Evolutionary conservation across 768 basidiomycete genomes (phyloP).

Genomic region (Favolaschia claudopus): DNA sequence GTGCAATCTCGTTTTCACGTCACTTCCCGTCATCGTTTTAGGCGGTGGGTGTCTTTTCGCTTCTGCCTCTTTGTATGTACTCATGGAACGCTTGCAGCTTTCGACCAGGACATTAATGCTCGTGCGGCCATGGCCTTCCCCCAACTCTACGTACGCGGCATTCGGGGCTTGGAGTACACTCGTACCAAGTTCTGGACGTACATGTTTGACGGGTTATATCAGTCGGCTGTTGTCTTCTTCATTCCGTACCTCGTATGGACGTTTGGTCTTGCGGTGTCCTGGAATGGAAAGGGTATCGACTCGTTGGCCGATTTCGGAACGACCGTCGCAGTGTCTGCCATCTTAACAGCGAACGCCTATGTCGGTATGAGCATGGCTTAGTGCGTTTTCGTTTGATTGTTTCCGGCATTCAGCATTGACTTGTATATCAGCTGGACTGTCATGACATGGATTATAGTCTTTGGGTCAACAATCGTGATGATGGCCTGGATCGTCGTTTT

Average conservation of each 20-base stretch:
- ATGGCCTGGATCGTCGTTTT: constrained; percentile 89
- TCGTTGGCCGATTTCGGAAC: constrained; percentile 91
- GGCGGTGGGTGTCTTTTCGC: constrained; percentile 64
- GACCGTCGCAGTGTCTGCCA: constrained; percentile 86
- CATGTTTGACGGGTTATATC: constrained; percentile 94
- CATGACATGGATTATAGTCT: constrained; percentile 83
- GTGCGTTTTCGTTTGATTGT: constrained; percentile 58
- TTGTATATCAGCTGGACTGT: constrained; percentile 71
- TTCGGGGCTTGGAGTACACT: constrained; percentile 93
- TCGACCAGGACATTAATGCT: constrained; percentile 95
- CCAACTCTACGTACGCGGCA: constrained; percentile 94
- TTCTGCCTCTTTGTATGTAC: constrained; percentile 5
- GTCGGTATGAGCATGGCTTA: constrained; percentile 91
- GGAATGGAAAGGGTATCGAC: constrained; percentile 82
- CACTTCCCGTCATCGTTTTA: constrained; percentile 88
- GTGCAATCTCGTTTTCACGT: constrained; percentile 93
- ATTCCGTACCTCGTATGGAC: constrained; percentile 83
- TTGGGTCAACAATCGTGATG: constrained; percentile 85
- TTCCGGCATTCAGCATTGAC: constrained; percentile 26
- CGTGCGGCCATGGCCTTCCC: constrained; percentile 91
- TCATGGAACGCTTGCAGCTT: constrained; percentile 60
- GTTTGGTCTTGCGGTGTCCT: constrained; percentile 68
- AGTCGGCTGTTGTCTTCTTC: constrained; percentile 87
- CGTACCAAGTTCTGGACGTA: constrained; percentile 92
- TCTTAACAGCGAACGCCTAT: constrained; percentile 87